Conservation (phyloP, 108 stramenopile genomes). For the Skeletonema potamos region DNA sequence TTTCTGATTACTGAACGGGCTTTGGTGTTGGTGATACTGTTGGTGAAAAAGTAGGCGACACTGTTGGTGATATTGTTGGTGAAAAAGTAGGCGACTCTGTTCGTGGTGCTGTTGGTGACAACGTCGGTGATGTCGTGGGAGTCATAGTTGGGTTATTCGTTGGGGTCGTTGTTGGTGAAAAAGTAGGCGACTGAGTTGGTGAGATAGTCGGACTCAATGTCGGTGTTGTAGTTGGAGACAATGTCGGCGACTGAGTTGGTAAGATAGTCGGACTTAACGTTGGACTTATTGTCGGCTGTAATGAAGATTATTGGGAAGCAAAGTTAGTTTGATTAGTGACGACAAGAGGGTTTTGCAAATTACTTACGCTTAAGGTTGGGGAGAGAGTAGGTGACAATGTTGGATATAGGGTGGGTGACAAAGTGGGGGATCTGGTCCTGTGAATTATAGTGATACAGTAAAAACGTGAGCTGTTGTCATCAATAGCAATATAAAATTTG, state of each 20-base stretch:
- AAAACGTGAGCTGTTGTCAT: neutral
- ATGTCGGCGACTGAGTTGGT: neutral
- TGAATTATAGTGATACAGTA: neutral
- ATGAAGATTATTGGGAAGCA: neutral
- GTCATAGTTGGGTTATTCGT: constrained; percentile 6
- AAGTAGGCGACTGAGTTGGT: constrained; percentile 15
- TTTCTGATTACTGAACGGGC: no score
- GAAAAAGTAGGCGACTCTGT: neutral
- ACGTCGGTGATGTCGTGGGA: constrained; percentile 10
- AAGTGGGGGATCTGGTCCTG: neutral
- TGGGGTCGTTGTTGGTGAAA: constrained; percentile 4
- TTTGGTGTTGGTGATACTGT: neutral
- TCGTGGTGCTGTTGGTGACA: constrained; percentile 7
- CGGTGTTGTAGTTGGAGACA: constrained; percentile 12
- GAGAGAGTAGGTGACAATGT: neutral
- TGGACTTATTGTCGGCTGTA: neutral
- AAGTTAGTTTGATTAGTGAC: neutral
- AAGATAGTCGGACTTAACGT: neutral
- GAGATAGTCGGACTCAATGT: no score
- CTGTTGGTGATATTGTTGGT: constrained; percentile 12
- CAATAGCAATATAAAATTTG: neutral
- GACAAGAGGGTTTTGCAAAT: neutral
- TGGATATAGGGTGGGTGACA: neutral
- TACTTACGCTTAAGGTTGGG: neutral
- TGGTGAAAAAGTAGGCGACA: neutral